Evolutionary conservation across 345 rosid species (phyloP).

Genomic region (Erodium maritimum): DNA sequence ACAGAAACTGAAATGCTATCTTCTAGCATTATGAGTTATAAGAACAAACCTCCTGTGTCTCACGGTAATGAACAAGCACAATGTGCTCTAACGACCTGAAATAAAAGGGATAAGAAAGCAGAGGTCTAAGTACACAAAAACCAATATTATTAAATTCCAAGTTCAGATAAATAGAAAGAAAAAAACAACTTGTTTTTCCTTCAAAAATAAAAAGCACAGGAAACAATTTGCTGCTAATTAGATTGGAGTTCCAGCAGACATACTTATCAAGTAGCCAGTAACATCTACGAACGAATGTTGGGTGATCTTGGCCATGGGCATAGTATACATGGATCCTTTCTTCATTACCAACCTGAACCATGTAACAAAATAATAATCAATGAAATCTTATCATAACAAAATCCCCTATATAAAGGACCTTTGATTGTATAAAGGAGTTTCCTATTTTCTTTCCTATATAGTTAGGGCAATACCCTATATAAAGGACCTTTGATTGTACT

Average conservation of each 20-base stretch:
- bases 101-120: slow-evolving; percentile 9
- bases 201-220: slow-evolving; percentile 3
- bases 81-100: slow-evolving; percentile 75
- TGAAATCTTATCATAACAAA: not conserved
- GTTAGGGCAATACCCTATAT: no score
- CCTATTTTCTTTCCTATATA: no score
- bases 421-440: no score
- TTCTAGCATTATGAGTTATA: not conserved
- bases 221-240: not conserved
- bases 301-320: slow-evolving; percentile 86
- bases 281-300: slow-evolving; percentile 95
- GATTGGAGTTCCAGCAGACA: not conserved
- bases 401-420: no score
- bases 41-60: slow-evolving; percentile 78
- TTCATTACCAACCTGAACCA: slow-evolving; percentile 68
- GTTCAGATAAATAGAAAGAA: slow-evolving; percentile 6
- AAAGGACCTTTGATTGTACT: no score
- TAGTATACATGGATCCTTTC: slow-evolving; percentile 98
- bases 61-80: slow-evolving; percentile 98
- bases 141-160: not conserved
- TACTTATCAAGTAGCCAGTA: slow-evolving; percentile 99
- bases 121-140: slow-evolving; percentile 2
- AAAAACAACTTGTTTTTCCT: not conserved
- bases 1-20: not conserved
- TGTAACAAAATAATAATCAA: not conserved